Conservation (phyloP, 2,329 filamentous ascomycete genomes). For the Mycosphaerelloides madeirae region DNA sequence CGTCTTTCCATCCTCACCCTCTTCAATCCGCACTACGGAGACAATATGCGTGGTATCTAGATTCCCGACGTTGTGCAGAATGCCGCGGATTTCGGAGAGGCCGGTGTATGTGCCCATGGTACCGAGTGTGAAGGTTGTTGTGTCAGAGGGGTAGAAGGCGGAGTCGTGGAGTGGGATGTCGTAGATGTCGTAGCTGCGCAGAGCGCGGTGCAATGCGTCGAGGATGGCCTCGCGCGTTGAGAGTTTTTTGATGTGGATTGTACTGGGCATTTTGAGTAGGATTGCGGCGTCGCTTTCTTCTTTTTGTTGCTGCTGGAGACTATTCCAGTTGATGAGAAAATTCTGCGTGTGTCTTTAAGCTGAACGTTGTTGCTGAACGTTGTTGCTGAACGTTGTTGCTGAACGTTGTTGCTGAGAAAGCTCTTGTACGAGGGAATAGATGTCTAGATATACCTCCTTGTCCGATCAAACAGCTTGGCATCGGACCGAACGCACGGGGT, state of each 20-base stretch:
- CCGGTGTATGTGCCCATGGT: constrained; percentile 19
- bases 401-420: too few relatives aligned
- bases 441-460: too few relatives aligned
- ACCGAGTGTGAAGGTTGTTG: constrained; percentile 21
- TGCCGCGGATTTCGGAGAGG: constrained; percentile 18
- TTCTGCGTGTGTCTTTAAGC: too few relatives aligned
- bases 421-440: too few relatives aligned
- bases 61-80: constrained; percentile 20
- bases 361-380: too few relatives aligned
- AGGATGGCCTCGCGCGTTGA: constrained; percentile 27
- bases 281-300: too few relatives aligned
- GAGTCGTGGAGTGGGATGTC: constrained; percentile 30
- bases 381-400: too few relatives aligned
- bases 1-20: constrained; percentile 13
- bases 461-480: too few relatives aligned
- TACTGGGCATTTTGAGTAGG: too few relatives aligned
- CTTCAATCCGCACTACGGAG: constrained; percentile 27
- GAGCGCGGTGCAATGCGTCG: constrained; percentile 32
- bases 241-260: neutral
- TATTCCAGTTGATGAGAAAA: too few relatives aligned
- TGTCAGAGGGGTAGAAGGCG: constrained; percentile 17
- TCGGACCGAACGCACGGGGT: too few relatives aligned
- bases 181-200: constrained; percentile 27
- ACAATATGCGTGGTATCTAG: constrained; percentile 34
- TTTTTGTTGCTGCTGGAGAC: too few relatives aligned